Base-by-base conservation (phyloP, 257 asterid genomes). In the Forsythia suspensa region DNA sequence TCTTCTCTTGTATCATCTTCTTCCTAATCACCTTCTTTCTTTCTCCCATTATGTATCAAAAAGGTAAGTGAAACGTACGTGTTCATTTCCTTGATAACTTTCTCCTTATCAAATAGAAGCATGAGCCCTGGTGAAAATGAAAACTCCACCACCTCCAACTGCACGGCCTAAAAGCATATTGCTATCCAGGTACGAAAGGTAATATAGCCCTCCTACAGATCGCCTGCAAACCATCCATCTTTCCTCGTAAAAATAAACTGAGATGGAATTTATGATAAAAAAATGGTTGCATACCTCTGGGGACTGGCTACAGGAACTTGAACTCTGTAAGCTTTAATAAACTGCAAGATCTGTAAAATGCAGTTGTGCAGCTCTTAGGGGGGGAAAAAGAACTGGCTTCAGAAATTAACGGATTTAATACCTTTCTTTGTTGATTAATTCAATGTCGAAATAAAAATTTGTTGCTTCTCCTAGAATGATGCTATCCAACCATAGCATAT, bases 111-210 rank as follows among this genome's bases (percentile, higher is more conserved):
- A 83, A 9, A 29, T 63, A 70, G 90, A 79, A 68, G 91, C 70
- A 61, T 88, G 96, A 83, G 98, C 89, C 80, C 92, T 92, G 2
- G 93, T 90, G 86, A 92, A 95, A 48, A 95, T 73, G 80, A 95
- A 95, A 52, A 91, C 89, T 5, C 98, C 98, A 6, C 97, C 97
- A 15, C 97, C 97, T 81, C 97, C 97, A 74, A 92, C 95, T 6
- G 97, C 90, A 21, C 98, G 95, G 8, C 97, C 97, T 78, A 94
- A 69, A 77, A 94, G 97, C 95, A 94, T 92, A 82, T 92, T 86
- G 80, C 69, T 85, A 77, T 94, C 98, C 71, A 94, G 83, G 88
- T 89, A 92, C 1, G 97, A 92, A 57, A 95, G 91, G 87, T 91
- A 90, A 86, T 92, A 95, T 40, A 95, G 83, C 6, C 98, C 98